phyloP scores from a whole-genome alignment of 176 grass and related monocot species.

The Themeda triandra region DNA sequence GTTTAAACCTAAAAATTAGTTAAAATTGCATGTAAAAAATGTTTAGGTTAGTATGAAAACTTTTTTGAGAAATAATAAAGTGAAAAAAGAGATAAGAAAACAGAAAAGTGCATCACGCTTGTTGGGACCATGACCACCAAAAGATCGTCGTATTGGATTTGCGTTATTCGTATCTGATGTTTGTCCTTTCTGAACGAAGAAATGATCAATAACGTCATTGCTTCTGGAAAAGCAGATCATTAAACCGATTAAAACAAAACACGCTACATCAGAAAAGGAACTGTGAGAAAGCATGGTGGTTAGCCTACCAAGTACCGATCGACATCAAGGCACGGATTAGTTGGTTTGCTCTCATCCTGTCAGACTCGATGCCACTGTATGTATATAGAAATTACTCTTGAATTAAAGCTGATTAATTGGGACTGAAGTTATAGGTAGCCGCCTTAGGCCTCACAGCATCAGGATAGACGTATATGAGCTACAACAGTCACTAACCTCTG shows the following conservation, averaged over 20 bases:
- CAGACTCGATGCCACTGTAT: not conserved
- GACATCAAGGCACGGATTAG: conserved; percentile 1
- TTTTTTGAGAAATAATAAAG: too few relatives aligned
- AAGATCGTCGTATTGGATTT: too few relatives aligned
- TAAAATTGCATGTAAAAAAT: too few relatives aligned
- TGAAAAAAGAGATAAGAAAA: too few relatives aligned
- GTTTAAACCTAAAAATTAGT: too few relatives aligned
- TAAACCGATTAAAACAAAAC: not conserved
- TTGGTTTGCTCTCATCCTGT: not conserved
- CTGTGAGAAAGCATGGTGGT: not conserved
- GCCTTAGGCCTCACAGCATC: not conserved
- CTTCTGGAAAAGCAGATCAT: not conserved
- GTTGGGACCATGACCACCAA: too few relatives aligned
- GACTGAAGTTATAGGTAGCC: not conserved
- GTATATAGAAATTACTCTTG: not conserved
- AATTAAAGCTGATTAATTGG: not conserved
- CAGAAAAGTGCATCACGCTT: too few relatives aligned
- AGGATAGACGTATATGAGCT: not conserved
- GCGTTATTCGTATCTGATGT: not conserved
- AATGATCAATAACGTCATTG: not conserved
- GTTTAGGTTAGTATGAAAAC: too few relatives aligned
- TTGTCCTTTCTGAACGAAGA: not conserved
- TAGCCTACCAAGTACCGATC: conserved; percentile 14
- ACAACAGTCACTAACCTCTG: not conserved
- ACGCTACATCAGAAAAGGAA: not conserved